A percentile compares a stretch with the other conserved stretches of the same genome.
phyloP scores from a whole-genome alignment of 1,139 yeast species.

The Kodamaea sp. region DNA sequence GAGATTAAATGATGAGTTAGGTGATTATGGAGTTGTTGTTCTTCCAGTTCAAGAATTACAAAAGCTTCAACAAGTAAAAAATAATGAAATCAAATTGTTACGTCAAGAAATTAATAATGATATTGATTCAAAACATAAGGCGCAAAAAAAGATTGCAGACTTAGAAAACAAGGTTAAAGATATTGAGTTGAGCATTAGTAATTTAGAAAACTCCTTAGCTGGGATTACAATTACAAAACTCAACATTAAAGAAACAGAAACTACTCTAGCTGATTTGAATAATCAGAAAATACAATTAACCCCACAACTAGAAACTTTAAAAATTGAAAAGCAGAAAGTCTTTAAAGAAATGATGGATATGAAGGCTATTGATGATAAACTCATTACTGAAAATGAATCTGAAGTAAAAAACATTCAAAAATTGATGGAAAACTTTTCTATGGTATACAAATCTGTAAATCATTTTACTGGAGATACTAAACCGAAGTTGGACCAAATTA shows the following conservation, averaged over 20 bases:
- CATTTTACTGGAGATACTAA: conserved; percentile 21
- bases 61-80: conserved; percentile 40
- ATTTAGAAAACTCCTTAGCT: conserved; percentile 48
- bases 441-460: conserved; percentile 12
- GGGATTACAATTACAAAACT: conserved; percentile 30
- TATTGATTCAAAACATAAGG: conserved; percentile 47
- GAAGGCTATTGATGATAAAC: neutral
- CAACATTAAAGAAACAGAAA: conserved; percentile 12
- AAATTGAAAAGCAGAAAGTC: conserved; percentile 20
- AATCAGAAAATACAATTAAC: conserved; percentile 7
- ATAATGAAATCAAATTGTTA: conserved; percentile 38
- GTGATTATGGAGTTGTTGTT: conserved; percentile 27
- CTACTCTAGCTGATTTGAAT: conserved; percentile 12
- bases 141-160: conserved; percentile 45
- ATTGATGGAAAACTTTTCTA: conserved; percentile 6
- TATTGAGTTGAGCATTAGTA: conserved; percentile 50
- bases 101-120: conserved; percentile 44
- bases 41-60: conserved; percentile 52
- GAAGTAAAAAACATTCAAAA: neutral
- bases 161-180: conserved; percentile 57
- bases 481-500: conserved; percentile 18
- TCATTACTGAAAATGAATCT: conserved; percentile 7
- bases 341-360: conserved; percentile 2
- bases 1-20: conserved; percentile 35
- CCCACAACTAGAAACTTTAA: conserved; percentile 24